Evolutionary conservation across 768 basidiomycete species (phyloP), one percentile per base, ranked within the genome.

Genomic region (Auriculariales sp.): DNA sequence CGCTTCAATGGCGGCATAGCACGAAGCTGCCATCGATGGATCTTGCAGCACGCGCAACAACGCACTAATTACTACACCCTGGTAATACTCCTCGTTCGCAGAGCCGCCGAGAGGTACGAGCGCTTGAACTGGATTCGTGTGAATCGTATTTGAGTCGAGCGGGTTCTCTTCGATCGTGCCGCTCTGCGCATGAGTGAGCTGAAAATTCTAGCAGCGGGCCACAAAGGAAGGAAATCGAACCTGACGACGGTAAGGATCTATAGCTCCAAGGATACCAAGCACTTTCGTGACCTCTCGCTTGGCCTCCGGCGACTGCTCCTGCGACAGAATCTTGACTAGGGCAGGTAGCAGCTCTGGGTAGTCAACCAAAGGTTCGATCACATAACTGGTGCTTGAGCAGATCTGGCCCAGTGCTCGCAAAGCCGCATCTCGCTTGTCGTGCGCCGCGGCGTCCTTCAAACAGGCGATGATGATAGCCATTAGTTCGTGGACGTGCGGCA

Each of bases 221-320:
- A 28, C n/a, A 27, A 7, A 7, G 28, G 42, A n/a, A 22, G 12
- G 12, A 30, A 15, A 24, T 56, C 68, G 39, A 59, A 90, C 92
- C 78, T 94, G 92, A 55, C 93, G 81, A 58, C 83, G 75, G 64
- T 95, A 99, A 0, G 95, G 95, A 63, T 99, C 95, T 28, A 98
- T 66, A 4, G 95, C 95, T 45, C 95, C 95, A 15, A 99, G 73
- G 47, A 97, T 90, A 54, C 95, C 95, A 52, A 99, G 74, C 3
- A 95, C 93, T 61, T 93, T 87, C 49, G 98, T 83, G 14, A 94
- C 83, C 56, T 98, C 94, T 28, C 94, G 73, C 39, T 88, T 71
- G 10, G 91, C 81, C 11, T 70, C 66, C 57, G 73, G 74, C 10
- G 70, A 79, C 4, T 72, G 71, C 57, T 99, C 95, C 24, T 44